These are phyloP conservation scores for Fusarium sp. DNA, from an alignment of 2,329 filamentous ascomycete species.

Conservation along the genomic window DNA sequence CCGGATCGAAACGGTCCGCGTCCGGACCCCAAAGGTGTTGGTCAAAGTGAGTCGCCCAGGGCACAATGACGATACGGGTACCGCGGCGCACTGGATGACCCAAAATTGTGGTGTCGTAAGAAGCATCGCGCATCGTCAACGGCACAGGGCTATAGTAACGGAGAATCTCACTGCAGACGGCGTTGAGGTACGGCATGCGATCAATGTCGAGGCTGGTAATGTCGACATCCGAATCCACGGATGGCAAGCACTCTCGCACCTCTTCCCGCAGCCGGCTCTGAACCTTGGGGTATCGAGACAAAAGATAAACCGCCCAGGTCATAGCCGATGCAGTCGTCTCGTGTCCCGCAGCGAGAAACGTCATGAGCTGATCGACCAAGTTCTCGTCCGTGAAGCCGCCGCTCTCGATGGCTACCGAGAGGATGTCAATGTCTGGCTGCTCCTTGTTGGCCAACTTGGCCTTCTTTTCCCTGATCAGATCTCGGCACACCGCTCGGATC, in stretches of 20 bases:
- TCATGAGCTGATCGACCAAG: slow-evolving; percentile 90
- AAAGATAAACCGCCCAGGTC: slow-evolving; percentile 76
- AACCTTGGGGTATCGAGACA: slow-evolving; percentile 70
- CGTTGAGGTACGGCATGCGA: slow-evolving; percentile 78
- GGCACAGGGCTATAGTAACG: slow-evolving; percentile 77
- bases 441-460: slow-evolving; percentile 57
- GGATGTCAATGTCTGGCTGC: slow-evolving; percentile 70
- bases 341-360: slow-evolving; percentile 82
- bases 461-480: slow-evolving; percentile 76
- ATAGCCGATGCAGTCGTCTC: slow-evolving; percentile 79
- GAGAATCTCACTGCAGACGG: slow-evolving; percentile 78
- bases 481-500: slow-evolving; percentile 70
- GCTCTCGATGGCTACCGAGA: slow-evolving; percentile 79
- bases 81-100: slow-evolving; percentile 72
- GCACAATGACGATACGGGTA: slow-evolving; percentile 70
- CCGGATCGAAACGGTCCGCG: slow-evolving; percentile 77
- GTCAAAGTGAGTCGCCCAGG: slow-evolving; percentile 74
- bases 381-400: slow-evolving; percentile 79
- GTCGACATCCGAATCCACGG: slow-evolving; percentile 48
- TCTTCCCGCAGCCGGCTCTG: slow-evolving; percentile 74
- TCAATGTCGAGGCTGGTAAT: slow-evolving; percentile 65
- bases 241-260: slow-evolving; percentile 67
- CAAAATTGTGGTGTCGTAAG: slow-evolving; percentile 68
- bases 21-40: slow-evolving; percentile 77
- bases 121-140: slow-evolving; percentile 71